These are phyloP conservation scores for Sclerotinia minor DNA, from an alignment of 2,329 filamentous ascomycete species.

Conservation along the genomic window DNA sequence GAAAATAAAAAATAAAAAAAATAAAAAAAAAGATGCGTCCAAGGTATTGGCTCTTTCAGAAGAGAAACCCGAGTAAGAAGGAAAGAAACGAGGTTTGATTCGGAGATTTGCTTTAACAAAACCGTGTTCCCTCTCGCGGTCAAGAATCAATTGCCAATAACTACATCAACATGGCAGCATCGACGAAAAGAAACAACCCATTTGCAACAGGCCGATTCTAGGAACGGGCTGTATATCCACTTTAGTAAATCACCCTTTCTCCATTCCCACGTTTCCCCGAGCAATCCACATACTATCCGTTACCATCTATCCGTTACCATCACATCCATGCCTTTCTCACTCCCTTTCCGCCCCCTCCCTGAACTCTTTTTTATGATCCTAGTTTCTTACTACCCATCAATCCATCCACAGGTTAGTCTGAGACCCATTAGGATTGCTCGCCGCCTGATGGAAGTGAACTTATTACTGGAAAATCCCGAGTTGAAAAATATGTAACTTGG, in stretches of 20 bases:
- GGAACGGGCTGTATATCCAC: conserved; percentile 7
- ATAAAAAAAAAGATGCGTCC: background rate
- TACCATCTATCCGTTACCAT: conserved; percentile 13
- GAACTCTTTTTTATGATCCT: conserved; percentile 13
- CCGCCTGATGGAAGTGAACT: conserved; percentile 21
- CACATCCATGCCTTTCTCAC: conserved; percentile 7
- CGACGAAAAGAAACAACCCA: background rate
- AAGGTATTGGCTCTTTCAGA: background rate
- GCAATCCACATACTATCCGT: conserved; percentile 16
- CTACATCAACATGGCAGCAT: background rate
- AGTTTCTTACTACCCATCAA: conserved; percentile 13
- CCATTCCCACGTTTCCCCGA: conserved; percentile 21
- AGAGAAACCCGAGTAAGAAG: background rate
- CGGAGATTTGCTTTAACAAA: background rate
- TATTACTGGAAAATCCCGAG: conserved; percentile 3
- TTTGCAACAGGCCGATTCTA: background rate
- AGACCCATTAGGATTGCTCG: conserved; percentile 22
- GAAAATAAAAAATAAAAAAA: background rate
- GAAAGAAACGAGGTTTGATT: background rate
- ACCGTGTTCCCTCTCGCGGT: background rate
- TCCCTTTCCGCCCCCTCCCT: conserved; percentile 5
- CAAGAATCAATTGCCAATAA: conserved; percentile 8
- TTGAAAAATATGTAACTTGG: conserved; percentile 15
- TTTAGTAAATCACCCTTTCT: background rate
- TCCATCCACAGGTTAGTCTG: conserved; percentile 3